phyloP scores from a whole-genome alignment of 192 early-diverging fungal species.

The Coemansia asiatica region DNA sequence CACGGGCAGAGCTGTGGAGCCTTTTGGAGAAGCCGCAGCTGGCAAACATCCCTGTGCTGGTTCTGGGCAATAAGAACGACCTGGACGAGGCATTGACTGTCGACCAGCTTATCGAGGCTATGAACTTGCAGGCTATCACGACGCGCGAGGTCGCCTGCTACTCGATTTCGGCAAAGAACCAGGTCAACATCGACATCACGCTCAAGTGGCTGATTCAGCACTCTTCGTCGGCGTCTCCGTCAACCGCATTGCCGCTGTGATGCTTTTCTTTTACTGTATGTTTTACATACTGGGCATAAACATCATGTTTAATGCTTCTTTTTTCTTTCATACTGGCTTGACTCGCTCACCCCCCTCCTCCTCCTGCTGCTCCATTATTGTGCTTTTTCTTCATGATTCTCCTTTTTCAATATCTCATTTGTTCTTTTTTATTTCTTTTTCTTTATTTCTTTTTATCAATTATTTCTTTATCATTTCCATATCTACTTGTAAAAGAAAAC shows the following conservation, averaged over 20 bases:
- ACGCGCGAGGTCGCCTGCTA: slow-evolving; percentile 97
- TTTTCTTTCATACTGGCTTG: too few relatives aligned
- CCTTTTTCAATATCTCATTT: background rate
- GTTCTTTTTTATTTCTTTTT: slow-evolving; percentile 8
- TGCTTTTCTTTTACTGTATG: too few relatives aligned
- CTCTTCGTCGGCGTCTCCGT: slow-evolving; percentile 45
- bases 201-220: slow-evolving; percentile 95
- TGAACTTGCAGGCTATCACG: slow-evolving; percentile 88
- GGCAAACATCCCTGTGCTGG: slow-evolving; percentile 91
- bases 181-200: slow-evolving; percentile 96
- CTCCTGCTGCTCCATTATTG: too few relatives aligned
- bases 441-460: background rate
- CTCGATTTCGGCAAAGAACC: slow-evolving; percentile 97
- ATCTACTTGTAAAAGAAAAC: background rate
- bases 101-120: slow-evolving; percentile 84
- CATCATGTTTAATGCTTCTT: too few relatives aligned
- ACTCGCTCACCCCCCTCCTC: background rate
- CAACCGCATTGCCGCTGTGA: slow-evolving; percentile 3
- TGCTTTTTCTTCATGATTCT: slow-evolving; percentile 4
- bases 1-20: slow-evolving; percentile 85
- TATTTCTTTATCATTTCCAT: background rate
- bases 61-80: slow-evolving; percentile 99
- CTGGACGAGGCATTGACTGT: slow-evolving; percentile 82
- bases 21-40: slow-evolving; percentile 93
- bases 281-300: too few relatives aligned